These are phyloP conservation scores for Spergularia marina DNA, from an alignment of 148 eudicot genomes.

Conservation along the genomic window DNA sequence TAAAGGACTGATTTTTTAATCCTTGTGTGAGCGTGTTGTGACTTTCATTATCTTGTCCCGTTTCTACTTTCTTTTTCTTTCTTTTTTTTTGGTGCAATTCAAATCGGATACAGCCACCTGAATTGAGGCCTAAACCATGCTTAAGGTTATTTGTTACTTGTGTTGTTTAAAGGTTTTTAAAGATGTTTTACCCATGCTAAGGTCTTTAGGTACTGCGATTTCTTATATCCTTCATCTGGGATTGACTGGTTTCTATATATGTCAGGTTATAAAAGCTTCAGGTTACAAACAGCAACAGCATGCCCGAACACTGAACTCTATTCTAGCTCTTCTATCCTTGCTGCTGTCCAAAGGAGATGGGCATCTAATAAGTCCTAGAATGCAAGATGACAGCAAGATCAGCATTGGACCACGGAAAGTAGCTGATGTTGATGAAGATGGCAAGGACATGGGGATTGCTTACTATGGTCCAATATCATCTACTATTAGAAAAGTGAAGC, in stretches of 20 bases:
- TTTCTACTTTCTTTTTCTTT: no score
- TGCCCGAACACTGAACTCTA: slow-evolving; percentile 26
- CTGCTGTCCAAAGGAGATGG: slow-evolving; percentile 53
- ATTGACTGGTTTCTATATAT: background rate
- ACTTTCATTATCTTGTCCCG: no score
- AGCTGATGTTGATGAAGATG: slow-evolving; percentile 30
- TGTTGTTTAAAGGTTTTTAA: background rate
- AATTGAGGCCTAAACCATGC: no score
- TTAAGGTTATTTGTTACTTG: no score
- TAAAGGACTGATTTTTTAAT: no score
- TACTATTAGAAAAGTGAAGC: slow-evolving; percentile 87
- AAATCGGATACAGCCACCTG: no score
- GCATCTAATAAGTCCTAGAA: slow-evolving; percentile 46
- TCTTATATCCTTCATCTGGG: slow-evolving; percentile 1
- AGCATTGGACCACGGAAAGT: slow-evolving; percentile 76
- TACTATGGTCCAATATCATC: slow-evolving; percentile 84
- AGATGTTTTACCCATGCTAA: background rate
- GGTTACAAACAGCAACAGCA: slow-evolving; percentile 33
- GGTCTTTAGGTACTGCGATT: background rate
- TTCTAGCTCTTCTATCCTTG: slow-evolving; percentile 28
- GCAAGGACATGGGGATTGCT: slow-evolving; percentile 40
- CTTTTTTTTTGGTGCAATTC: no score
- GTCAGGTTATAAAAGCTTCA: slow-evolving; percentile 48
- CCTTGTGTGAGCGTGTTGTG: no score
- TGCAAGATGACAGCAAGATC: slow-evolving; percentile 61